These are phyloP conservation scores for Pistacia integerrima DNA, from an alignment of 345 rosid genomes.

Conservation along the genomic window DNA sequence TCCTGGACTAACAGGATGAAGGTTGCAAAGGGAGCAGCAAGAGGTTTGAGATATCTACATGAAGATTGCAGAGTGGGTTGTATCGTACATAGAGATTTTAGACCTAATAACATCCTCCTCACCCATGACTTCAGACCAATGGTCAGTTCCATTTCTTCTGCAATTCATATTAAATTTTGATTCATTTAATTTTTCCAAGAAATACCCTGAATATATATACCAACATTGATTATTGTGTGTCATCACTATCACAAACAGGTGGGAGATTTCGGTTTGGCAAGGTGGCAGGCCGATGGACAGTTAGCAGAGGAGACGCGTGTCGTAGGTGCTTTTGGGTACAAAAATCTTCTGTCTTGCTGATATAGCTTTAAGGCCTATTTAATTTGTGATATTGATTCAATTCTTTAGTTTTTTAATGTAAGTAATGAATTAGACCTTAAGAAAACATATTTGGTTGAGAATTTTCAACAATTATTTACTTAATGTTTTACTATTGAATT, in stretches of 20 bases:
- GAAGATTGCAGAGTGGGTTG: constrained; percentile 80
- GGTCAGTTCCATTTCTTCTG: constrained; percentile 32
- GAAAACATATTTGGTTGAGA: too few relatives aligned
- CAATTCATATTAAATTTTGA: background rate
- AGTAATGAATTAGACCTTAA: too few relatives aligned
- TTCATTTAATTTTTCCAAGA: background rate
- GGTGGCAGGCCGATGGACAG: constrained; percentile 66
- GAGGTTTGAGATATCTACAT: constrained; percentile 72
- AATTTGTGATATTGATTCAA: too few relatives aligned
- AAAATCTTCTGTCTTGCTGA: background rate
- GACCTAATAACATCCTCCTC: constrained; percentile 66
- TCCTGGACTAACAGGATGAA: constrained; percentile 48
- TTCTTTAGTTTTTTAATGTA: too few relatives aligned
- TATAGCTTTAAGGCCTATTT: too few relatives aligned
- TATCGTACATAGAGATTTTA: constrained; percentile 66
- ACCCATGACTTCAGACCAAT: constrained; percentile 71
- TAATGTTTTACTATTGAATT: background rate
- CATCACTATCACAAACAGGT: constrained; percentile 31
- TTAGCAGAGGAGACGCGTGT: constrained; percentile 57
- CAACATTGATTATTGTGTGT: too few relatives aligned
- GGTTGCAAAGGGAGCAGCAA: constrained; percentile 67
- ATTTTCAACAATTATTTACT: too few relatives aligned
- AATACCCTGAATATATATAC: too few relatives aligned
- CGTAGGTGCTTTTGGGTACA: constrained; percentile 59
- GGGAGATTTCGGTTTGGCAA: constrained; percentile 70